phyloP scores from a whole-genome alignment of 1,284 basidiomycete species.

The Xanthoconium separans region DNA sequence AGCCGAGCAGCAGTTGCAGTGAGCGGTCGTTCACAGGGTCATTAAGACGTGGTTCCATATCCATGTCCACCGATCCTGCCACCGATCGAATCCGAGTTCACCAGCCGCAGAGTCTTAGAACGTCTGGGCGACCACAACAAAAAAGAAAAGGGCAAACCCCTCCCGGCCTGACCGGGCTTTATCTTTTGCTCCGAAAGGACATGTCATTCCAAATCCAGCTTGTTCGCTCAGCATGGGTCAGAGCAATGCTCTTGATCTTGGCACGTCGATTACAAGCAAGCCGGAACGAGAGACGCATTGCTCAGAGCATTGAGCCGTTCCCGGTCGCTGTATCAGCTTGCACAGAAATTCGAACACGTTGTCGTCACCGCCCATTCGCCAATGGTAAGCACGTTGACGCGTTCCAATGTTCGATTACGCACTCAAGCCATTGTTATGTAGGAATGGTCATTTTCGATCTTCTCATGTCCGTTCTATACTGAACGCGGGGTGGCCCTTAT shows the following conservation, averaged over 20 bases:
- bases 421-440: background rate
- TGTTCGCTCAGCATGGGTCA: constrained; percentile 7
- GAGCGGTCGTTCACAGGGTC: background rate
- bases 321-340: background rate
- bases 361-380: constrained; percentile 3
- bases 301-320: constrained; percentile 2
- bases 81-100: background rate
- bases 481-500: background rate
- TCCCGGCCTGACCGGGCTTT: background rate
- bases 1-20: background rate
- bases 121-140: constrained; percentile 4
- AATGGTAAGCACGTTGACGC: constrained; percentile 1
- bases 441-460: background rate
- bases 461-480: background rate
- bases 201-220: constrained; percentile 1
- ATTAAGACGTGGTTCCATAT: background rate
- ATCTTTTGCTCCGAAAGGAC: background rate
- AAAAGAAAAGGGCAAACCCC: background rate
- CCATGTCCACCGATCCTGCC: constrained; percentile 1
- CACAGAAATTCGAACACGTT: constrained; percentile 4
- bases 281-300: constrained; percentile 1
- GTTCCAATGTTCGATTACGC: background rate
- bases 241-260: constrained; percentile 6
- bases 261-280: background rate
- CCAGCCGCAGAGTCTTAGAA: background rate